Evolutionary conservation across 176 grass and related monocot genomes (phyloP).

Genomic region (Aegilops sharonensis): DNA sequence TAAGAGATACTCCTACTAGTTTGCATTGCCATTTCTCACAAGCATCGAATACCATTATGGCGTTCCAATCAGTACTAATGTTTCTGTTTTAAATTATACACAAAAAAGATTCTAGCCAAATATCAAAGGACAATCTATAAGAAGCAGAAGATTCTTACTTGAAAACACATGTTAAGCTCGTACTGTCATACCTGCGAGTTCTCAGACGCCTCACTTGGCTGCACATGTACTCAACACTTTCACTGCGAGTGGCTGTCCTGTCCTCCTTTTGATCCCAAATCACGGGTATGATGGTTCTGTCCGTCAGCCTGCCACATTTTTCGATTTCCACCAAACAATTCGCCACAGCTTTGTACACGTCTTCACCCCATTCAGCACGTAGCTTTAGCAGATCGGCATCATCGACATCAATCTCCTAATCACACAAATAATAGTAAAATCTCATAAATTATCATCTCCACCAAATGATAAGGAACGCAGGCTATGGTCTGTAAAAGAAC

Average conservation of each 20-base stretch:
- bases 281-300: neutral
- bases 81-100: neutral
- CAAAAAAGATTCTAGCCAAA: neutral
- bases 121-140: neutral
- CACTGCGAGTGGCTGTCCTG: conserved; percentile 8
- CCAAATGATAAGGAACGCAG: neutral
- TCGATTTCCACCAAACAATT: conserved; percentile 1
- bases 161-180: neutral
- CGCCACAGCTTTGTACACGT: neutral
- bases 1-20: no score
- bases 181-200: neutral
- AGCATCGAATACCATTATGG: neutral
- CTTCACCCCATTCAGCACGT: conserved; percentile 9
- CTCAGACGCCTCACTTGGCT: conserved; percentile 11
- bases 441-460: neutral
- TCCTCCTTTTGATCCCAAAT: conserved; percentile 13
- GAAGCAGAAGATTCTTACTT: neutral
- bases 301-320: neutral
- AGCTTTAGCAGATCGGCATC: conserved; percentile 1
- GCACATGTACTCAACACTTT: conserved; percentile 13
- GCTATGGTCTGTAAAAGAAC: neutral
- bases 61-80: neutral
- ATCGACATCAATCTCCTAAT: neutral
- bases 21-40: neutral
- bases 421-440: neutral